Conservation (phyloP, 2,329 filamentous ascomycete species). For the Aspergillus sp. region DNA sequence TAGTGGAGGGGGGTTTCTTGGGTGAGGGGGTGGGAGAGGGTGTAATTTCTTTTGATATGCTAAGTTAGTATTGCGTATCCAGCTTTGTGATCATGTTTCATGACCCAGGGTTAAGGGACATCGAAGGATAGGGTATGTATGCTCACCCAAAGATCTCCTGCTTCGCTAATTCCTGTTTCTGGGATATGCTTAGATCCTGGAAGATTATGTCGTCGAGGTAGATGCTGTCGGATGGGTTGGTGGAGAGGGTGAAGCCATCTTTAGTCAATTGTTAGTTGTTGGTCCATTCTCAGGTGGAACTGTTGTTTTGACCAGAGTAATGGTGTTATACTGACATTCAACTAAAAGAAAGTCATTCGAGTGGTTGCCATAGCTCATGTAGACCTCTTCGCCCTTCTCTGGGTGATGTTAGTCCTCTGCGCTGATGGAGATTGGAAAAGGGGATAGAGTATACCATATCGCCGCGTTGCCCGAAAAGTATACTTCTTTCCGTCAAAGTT, state of each 20-base stretch:
- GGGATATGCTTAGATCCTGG: slow-evolving; percentile 20
- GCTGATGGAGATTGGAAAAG: neutral
- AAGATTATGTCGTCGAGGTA: slow-evolving; percentile 40
- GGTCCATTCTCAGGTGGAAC: too few species aligned
- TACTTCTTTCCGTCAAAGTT: slow-evolving; percentile 28
- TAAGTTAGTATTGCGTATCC: too few species aligned
- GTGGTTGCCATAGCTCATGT: slow-evolving; percentile 42
- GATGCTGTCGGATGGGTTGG: slow-evolving; percentile 36
- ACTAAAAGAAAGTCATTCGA: slow-evolving; percentile 39
- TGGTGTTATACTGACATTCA: slow-evolving; percentile 30
- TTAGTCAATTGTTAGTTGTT: neutral
- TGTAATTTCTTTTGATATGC: slow-evolving; percentile 10
- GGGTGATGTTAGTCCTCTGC: neutral
- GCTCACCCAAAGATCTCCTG: slow-evolving; percentile 31
- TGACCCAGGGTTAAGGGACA: neutral
- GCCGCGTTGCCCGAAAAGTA: slow-evolving; percentile 27
- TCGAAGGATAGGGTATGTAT: neutral
- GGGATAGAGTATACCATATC: slow-evolving; percentile 25
- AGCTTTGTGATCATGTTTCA: too few species aligned
- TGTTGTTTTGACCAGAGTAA: too few species aligned
- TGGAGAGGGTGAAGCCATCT: slow-evolving; percentile 41
- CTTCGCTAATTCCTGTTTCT: slow-evolving; percentile 26
- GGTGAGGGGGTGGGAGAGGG: slow-evolving; percentile 18
- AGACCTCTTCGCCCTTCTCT: slow-evolving; percentile 42
- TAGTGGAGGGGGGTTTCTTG: neutral